phyloP scores from a whole-genome alignment of 768 basidiomycete species.

The Naganishia antarctica region DNA sequence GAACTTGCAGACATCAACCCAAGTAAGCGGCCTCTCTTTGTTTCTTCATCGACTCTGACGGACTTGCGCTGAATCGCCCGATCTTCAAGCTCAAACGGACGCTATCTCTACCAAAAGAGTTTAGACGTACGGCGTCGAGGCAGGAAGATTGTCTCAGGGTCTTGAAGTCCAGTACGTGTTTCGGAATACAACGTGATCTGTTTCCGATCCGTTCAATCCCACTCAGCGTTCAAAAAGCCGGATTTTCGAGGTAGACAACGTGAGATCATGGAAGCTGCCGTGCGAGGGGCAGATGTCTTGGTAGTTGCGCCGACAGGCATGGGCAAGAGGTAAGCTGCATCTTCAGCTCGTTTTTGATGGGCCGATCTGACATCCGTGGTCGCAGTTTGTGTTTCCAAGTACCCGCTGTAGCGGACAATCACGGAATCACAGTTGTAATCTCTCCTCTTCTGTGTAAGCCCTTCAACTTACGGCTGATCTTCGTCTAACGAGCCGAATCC shows the following conservation, averaged over 20 bases:
- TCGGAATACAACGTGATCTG: not conserved
- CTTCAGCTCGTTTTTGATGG: not conserved
- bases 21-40: not conserved
- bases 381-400: slow-evolving; percentile 47
- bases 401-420: slow-evolving; percentile 41
- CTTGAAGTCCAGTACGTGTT: slow-evolving; percentile 40
- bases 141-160: slow-evolving; percentile 38
- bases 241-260: slow-evolving; percentile 42
- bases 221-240: slow-evolving; percentile 41
- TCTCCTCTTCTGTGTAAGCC: slow-evolving; percentile 43
- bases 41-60: not conserved
- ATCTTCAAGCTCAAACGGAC: slow-evolving; percentile 20
- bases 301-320: slow-evolving; percentile 48
- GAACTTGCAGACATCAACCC: slow-evolving; percentile 28
- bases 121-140: slow-evolving; percentile 36
- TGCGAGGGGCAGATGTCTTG: slow-evolving; percentile 43
- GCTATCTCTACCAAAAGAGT: slow-evolving; percentile 27
- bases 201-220: not conserved
- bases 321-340: slow-evolving; percentile 44
- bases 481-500: not conserved
- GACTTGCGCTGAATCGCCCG: not conserved
- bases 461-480: not conserved
- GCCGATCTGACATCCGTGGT: not conserved
- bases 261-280: slow-evolving; percentile 41
- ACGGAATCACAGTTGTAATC: slow-evolving; percentile 47